Conservation (phyloP, 78 protist genomes). For the Tieghemostelium lacteum region DNA sequence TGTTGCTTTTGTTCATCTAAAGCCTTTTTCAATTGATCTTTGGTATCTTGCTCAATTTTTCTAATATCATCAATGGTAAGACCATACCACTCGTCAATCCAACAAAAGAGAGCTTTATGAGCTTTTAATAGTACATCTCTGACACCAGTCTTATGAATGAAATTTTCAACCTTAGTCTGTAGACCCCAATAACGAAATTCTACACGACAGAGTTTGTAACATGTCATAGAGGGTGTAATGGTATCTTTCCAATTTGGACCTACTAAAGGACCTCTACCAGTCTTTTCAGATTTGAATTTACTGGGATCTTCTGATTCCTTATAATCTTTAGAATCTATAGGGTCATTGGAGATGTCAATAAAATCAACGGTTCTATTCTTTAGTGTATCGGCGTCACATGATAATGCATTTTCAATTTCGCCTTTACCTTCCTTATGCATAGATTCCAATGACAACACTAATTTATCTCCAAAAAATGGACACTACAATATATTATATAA, state of each 20-base stretch:
- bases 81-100: conserved; percentile 92
- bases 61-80: conserved; percentile 88
- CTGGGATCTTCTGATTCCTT: conserved; percentile 84
- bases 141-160: conserved; percentile 62
- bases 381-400: conserved; percentile 12
- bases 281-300: conserved; percentile 73
- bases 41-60: conserved; percentile 74
- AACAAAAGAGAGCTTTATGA: conserved; percentile 89
- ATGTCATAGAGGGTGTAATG: conserved; percentile 81
- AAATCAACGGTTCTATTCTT: conserved; percentile 27
- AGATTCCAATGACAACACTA: conserved; percentile 45
- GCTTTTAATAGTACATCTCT: conserved; percentile 68
- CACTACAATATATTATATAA: not conserved
- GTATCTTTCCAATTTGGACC: conserved; percentile 72
- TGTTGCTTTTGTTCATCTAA: too few species aligned
- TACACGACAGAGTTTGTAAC: conserved; percentile 82
- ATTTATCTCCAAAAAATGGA: conserved; percentile 73
- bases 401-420: conserved; percentile 51
- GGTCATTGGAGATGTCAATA: conserved; percentile 71
- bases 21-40: conserved; percentile 1
- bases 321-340: conserved; percentile 73
- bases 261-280: conserved; percentile 89
- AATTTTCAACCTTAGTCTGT: conserved; percentile 86
- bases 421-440: conserved; percentile 65
- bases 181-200: conserved; percentile 90